Evolutionary conservation across 2,329 filamentous ascomycete genomes (phyloP), one percentile per base, ranked within the genome.

Genomic region (Phyllosticta citribraziliensis): DNA sequence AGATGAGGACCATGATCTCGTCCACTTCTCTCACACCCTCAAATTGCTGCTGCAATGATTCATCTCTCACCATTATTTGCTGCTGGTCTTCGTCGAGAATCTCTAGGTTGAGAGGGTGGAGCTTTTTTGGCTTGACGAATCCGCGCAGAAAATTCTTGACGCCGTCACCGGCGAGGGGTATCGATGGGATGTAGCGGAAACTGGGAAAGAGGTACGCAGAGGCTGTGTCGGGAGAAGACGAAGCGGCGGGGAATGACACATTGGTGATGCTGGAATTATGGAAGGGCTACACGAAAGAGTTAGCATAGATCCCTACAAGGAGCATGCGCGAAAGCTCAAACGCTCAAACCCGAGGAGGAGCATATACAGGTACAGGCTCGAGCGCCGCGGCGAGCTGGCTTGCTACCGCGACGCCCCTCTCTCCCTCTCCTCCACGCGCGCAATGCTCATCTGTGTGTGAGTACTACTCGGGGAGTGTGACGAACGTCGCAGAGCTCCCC

Each of bases 1-100:
- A 99, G 52, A 97, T 87, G 20, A 97, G 76, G 30, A 99, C 83
- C n/a, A 89, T 68, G 4, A 91, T 79, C 64, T 91, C 87, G 17
- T 82, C 69, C 9, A 88, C 82, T 62, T 85, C 82, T 11, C 81
- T 76, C 5, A 89, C 85, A 1, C 80, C 79, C 1, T 75, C 74
- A 2, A 90, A 76, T 0, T 73, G 65, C 0, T 69, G 58, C 25
- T 78, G 75, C 75, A 76, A 60, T 63, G 76, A 69, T 69, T 83
- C 68, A 76, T 85, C 59, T 72, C 84, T 73, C 0, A 70, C 63
- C 1, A 79, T 70, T 1, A 66, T 64, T 10, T 72, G 64, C 73
- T 80, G 73, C 79, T 84, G 66, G 76, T 78, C 53, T 70, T 74
- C 57, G 79, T 84, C 80, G 14, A 89, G 76, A 6, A 58, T 60